Conservation (phyloP, 31 red algal genomes). For the Endocladia muricata region DNA sequence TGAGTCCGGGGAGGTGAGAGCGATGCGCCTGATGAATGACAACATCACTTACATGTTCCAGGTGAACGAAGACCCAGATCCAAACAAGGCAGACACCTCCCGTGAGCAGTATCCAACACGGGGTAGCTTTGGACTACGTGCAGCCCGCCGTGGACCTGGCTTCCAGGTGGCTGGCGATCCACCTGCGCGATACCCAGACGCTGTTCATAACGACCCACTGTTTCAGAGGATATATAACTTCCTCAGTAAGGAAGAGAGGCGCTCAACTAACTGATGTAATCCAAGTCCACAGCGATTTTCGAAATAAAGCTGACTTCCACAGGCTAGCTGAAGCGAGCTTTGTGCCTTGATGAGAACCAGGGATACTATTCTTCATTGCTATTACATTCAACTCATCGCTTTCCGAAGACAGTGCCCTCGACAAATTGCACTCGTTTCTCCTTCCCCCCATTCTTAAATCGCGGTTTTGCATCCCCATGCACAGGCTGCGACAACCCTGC, state of each 20-base stretch:
- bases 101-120: not conserved
- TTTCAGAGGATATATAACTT: not conserved
- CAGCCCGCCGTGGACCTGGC: not conserved
- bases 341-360: too few species aligned
- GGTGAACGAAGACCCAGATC: not conserved
- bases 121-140: not conserved
- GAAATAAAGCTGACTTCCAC: too few species aligned
- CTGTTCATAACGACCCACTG: not conserved
- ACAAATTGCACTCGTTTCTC: conserved; percentile 6
- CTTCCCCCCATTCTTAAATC: not conserved
- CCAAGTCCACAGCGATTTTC: too few species aligned
- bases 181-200: not conserved
- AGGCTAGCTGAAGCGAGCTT: too few species aligned
- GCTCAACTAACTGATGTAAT: too few species aligned
- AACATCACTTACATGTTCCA: not conserved
- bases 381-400: too few species aligned
- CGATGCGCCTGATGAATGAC: not conserved
- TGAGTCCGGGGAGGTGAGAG: not conserved
- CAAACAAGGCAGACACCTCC: too few species aligned
- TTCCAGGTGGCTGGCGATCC: not conserved
- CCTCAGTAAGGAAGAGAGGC: too few species aligned
- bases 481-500: not conserved
- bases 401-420: not conserved
- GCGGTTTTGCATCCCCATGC: not conserved
- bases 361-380: too few species aligned